A percentile compares a stretch with the other conserved stretches of the same genome.
phyloP scores from a whole-genome alignment of 768 basidiomycete genomes.

The Serendipita indica region DNA sequence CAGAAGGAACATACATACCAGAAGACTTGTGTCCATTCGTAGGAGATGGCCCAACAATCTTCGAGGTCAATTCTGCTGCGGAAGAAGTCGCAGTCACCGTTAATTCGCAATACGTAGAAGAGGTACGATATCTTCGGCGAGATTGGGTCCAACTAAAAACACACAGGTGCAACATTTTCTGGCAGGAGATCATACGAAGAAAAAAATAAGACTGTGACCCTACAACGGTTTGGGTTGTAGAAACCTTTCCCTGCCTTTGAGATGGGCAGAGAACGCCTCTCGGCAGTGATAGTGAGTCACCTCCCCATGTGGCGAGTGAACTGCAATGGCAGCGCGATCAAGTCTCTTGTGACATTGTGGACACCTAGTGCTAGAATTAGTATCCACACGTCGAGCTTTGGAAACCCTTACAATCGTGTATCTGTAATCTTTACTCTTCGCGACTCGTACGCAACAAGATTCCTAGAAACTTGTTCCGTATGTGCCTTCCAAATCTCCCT shows the following conservation, averaged over 20 bases:
- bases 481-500: conserved; percentile 59
- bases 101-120: background rate
- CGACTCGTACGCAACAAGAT: conserved; percentile 60
- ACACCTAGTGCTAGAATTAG: conserved; percentile 38
- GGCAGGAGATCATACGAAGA: background rate
- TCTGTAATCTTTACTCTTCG: conserved; percentile 82
- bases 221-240: background rate
- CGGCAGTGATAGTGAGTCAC: conserved; percentile 96
- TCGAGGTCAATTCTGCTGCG: conserved; percentile 41
- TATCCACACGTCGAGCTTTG: background rate
- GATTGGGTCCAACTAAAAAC: no score
- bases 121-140: background rate
- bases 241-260: conserved; percentile 1
- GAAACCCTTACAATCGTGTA: conserved; percentile 63
- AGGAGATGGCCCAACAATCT: conserved; percentile 56
- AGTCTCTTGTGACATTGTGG: conserved; percentile 92
- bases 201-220: background rate
- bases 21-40: conserved; percentile 69
- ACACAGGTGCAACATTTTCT: background rate
- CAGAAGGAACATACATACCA: conserved; percentile 59
- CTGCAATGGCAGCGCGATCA: conserved; percentile 85
- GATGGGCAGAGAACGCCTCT: conserved; percentile 47
- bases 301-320: conserved; percentile 82
- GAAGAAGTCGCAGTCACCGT: background rate
- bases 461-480: conserved; percentile 58